Conservation (phyloP, 805 yeast species). For the Saccharomycopsis selenospora region DNA sequence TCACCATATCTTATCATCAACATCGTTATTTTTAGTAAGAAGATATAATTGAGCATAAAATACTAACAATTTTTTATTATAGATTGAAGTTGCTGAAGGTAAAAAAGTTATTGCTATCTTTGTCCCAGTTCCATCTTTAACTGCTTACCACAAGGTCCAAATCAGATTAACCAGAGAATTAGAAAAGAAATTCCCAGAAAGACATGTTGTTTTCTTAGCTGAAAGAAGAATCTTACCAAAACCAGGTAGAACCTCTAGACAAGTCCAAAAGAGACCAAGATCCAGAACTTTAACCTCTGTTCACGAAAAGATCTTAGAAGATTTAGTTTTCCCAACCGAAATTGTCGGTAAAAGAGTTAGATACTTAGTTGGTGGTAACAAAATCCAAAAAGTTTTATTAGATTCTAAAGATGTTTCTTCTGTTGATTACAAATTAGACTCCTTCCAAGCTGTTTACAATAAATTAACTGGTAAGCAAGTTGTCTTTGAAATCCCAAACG, state of each 20-base stretch:
- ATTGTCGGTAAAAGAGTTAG: slow-evolving; percentile 98
- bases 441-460: slow-evolving; percentile 97
- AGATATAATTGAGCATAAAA: no score
- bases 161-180: slow-evolving; percentile 96
- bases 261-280: slow-evolving; percentile 98
- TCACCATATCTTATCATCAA: background rate
- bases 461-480: slow-evolving; percentile 99
- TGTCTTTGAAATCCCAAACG: slow-evolving; percentile 86
- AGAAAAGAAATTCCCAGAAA: slow-evolving; percentile 99
- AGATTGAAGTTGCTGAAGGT: slow-evolving; percentile 95
- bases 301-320: slow-evolving; percentile 98
- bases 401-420: slow-evolving; percentile 96
- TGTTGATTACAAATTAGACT: slow-evolving; percentile 97
- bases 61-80: slow-evolving; percentile 15
- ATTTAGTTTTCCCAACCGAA: slow-evolving; percentile 99
- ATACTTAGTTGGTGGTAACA: slow-evolving; percentile 98
- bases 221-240: slow-evolving; percentile 99
- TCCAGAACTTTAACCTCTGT: slow-evolving; percentile 98
- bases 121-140: slow-evolving; percentile 93
- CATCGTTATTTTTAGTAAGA: slow-evolving; percentile 20
- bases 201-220: slow-evolving; percentile 98
- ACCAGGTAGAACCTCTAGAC: slow-evolving; percentile 94
- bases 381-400: slow-evolving; percentile 93
- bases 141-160: slow-evolving; percentile 95
- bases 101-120: slow-evolving; percentile 97